Evolutionary conservation across 345 rosid genomes (phyloP).

Genomic region (Syzygium jambos): DNA sequence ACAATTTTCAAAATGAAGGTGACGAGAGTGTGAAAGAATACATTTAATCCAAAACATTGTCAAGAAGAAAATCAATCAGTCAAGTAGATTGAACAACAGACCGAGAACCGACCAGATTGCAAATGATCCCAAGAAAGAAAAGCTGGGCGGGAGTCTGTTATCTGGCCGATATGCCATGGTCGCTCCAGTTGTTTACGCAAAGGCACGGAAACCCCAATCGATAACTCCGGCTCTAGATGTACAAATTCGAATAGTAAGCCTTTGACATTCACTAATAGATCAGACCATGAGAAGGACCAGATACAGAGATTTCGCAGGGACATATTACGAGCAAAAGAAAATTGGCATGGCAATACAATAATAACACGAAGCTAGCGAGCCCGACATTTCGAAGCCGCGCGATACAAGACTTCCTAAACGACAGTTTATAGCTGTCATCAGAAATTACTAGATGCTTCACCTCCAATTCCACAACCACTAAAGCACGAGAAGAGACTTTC

Average conservation of each 20-base stretch:
- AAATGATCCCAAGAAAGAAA: conserved; percentile 13
- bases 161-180: conserved; percentile 4
- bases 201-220: conserved; percentile 9
- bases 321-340: neutral
- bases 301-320: neutral
- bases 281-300: neutral
- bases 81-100: neutral
- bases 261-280: neutral
- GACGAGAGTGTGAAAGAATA: neutral
- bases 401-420: neutral
- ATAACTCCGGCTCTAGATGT: neutral
- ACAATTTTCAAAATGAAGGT: neutral
- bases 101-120: conserved; percentile 30
- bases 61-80: neutral
- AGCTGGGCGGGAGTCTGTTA: conserved; percentile 5
- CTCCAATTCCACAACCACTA: neutral
- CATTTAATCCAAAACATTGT: neutral
- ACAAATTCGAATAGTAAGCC: neutral
- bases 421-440: neutral
- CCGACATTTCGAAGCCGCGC: neutral
- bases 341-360: neutral
- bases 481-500: neutral
- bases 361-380: neutral
- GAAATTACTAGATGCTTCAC: neutral
- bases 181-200: conserved; percentile 12